Evolutionary conservation across 495 filamentous ascomycete species (phyloP).

Genomic region (Xylaria venustula): DNA sequence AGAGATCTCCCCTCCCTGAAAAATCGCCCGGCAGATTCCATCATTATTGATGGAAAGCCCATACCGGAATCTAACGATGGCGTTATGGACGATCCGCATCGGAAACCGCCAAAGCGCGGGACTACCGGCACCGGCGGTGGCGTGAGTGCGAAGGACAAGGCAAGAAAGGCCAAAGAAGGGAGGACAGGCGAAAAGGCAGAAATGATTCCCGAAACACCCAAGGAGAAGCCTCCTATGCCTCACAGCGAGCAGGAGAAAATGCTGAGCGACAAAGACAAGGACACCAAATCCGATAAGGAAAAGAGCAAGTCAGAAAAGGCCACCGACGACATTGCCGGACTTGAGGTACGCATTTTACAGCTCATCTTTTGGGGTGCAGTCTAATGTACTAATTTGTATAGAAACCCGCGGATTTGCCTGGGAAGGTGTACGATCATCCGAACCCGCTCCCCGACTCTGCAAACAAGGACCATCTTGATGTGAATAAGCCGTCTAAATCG

Average conservation of each 20-base stretch:
- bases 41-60: constrained; percentile 59
- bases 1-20: constrained; percentile 49
- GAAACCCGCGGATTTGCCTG: constrained; percentile 81
- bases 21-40: constrained; percentile 46
- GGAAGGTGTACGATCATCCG: constrained; percentile 75
- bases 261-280: constrained; percentile 36
- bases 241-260: constrained; percentile 70
- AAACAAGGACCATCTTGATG: constrained; percentile 65
- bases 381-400: constrained; percentile 32
- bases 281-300: constrained; percentile 34
- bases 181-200: constrained; percentile 60
- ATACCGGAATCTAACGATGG: constrained; percentile 80
- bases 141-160: constrained; percentile 79
- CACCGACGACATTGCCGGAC: constrained; percentile 51
- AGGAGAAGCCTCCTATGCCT: constrained; percentile 79
- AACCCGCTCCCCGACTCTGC: constrained; percentile 68
- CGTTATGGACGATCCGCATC: constrained; percentile 85
- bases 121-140: constrained; percentile 86
- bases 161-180: constrained; percentile 58
- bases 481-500: constrained; percentile 50
- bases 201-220: constrained; percentile 77
- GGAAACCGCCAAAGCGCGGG: constrained; percentile 71
- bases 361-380: not conserved
- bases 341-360: constrained; percentile 59
- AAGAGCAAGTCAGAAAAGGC: constrained; percentile 41